These are phyloP conservation scores for Debaryomyces tyrocola DNA, from an alignment of 805 yeast genomes.

Conservation along the genomic window DNA sequence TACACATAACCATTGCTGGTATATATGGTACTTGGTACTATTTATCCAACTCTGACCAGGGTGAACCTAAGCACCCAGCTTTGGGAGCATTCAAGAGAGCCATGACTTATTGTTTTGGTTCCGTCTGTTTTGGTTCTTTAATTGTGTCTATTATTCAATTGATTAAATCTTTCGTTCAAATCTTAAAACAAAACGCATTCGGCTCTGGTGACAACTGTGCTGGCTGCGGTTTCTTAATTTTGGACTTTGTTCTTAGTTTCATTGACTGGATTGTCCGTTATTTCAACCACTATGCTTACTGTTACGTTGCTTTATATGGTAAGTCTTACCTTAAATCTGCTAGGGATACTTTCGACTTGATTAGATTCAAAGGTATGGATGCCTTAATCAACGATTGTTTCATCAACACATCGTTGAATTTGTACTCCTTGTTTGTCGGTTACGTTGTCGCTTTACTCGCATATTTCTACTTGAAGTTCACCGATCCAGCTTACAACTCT, in stretches of 20 bases:
- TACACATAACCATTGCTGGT: conserved; percentile 81
- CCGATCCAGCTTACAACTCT: conserved; percentile 64
- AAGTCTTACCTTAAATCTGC: conserved; percentile 73
- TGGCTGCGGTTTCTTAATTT: conserved; percentile 50
- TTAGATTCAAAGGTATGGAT: conserved; percentile 78
- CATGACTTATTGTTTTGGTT: conserved; percentile 83
- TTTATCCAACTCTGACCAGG: conserved; percentile 69
- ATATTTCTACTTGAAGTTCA: conserved; percentile 63
- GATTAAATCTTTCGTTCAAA: conserved; percentile 52
- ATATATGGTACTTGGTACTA: conserved; percentile 92
- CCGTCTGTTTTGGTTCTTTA: conserved; percentile 82
- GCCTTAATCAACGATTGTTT: conserved; percentile 83
- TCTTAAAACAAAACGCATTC: conserved; percentile 53
- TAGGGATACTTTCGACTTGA: conserved; percentile 75
- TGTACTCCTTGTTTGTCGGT: conserved; percentile 72
- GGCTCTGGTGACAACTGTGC: conserved; percentile 53
- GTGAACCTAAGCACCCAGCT: conserved; percentile 78
- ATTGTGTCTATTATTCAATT: conserved; percentile 73
- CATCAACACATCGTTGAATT: conserved; percentile 73
- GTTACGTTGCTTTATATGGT: conserved; percentile 86
- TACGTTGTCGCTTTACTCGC: conserved; percentile 60
- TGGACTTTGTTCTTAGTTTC: conserved; percentile 61
- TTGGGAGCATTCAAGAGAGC: conserved; percentile 79
- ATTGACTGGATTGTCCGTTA: conserved; percentile 80
- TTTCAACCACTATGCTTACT: conserved; percentile 89